phyloP scores from a whole-genome alignment of 2,329 filamentous ascomycete species.

The Aspergillus flavus region DNA sequence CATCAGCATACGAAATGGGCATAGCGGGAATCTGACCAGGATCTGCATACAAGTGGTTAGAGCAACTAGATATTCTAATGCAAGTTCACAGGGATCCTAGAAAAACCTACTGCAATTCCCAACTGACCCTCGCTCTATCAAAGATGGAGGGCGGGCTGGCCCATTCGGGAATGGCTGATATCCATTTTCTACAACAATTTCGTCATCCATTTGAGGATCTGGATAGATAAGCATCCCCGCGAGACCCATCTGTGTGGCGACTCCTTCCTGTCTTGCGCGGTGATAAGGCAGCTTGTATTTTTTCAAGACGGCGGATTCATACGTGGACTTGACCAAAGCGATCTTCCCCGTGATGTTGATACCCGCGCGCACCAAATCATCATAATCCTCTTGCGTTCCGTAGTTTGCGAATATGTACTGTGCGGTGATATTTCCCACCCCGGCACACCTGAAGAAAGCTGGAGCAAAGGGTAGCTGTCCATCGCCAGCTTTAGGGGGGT shows the following conservation, averaged over 20 bases:
- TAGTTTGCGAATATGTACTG: background rate
- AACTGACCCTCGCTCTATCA: background rate
- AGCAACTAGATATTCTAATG: background rate
- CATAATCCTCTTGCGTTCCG: background rate
- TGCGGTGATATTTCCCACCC: background rate
- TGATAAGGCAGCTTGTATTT: background rate
- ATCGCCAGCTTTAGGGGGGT: background rate
- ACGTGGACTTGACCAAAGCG: background rate
- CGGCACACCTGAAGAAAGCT: background rate
- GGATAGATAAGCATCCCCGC: background rate
- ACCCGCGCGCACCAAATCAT: background rate
- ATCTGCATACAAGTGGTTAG: background rate
- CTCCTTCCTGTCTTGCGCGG: background rate
- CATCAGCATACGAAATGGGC: conserved; percentile 1
- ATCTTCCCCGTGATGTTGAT: background rate
- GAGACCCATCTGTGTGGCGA: background rate
- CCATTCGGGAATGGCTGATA: background rate
- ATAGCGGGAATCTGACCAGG: background rate
- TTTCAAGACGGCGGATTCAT: background rate
- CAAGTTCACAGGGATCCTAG: background rate
- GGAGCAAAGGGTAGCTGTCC: background rate
- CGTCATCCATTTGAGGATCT: background rate
- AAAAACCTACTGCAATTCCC: background rate
- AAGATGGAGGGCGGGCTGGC: background rate
- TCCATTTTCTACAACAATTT: background rate